Percentiles rank a stretch among this genome's conserved stretches.
Evolutionary conservation across 495 filamentous ascomycete genomes (phyloP).

Genomic region (Lasiosphaeris hirsuta): DNA sequence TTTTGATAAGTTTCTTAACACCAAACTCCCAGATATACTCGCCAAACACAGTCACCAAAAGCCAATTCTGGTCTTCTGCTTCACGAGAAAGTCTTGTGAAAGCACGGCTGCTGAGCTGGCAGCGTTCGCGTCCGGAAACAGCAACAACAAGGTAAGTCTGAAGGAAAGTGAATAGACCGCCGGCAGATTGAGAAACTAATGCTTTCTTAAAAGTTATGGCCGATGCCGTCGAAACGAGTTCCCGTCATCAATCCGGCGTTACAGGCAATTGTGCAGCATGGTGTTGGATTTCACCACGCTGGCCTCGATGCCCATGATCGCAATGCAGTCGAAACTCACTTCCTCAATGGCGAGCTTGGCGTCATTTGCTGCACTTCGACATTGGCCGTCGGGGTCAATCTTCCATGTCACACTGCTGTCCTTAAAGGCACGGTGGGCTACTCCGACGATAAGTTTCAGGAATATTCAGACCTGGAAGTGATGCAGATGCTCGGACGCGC

Average conservation of each 20-base stretch:
- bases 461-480: conserved; percentile 89
- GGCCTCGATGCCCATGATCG: conserved; percentile 74
- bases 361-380: conserved; percentile 97
- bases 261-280: conserved; percentile 58
- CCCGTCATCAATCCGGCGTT: conserved; percentile 60
- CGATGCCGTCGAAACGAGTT: conserved; percentile 53
- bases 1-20: conserved; percentile 76
- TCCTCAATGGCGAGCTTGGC: conserved; percentile 69
- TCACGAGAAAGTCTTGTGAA: conserved; percentile 74
- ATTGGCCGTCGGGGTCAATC: conserved; percentile 86
- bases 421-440: conserved; percentile 86
- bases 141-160: conserved; percentile 38
- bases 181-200: too few species aligned
- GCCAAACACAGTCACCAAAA: conserved; percentile 71
- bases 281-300: conserved; percentile 93
- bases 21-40: conserved; percentile 74
- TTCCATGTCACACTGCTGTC: conserved; percentile 89
- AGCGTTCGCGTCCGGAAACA: conserved; percentile 58
- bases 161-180: too few species aligned
- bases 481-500: conserved; percentile 99
- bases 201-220: conserved; percentile 53
- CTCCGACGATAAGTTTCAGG: conserved; percentile 57
- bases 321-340: conserved; percentile 65
- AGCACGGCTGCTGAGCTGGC: conserved; percentile 71
- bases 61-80: conserved; percentile 92